These are phyloP conservation scores for Erigeron philadelphicus DNA, from an alignment of 140 eudicot species.

Conservation along the genomic window DNA sequence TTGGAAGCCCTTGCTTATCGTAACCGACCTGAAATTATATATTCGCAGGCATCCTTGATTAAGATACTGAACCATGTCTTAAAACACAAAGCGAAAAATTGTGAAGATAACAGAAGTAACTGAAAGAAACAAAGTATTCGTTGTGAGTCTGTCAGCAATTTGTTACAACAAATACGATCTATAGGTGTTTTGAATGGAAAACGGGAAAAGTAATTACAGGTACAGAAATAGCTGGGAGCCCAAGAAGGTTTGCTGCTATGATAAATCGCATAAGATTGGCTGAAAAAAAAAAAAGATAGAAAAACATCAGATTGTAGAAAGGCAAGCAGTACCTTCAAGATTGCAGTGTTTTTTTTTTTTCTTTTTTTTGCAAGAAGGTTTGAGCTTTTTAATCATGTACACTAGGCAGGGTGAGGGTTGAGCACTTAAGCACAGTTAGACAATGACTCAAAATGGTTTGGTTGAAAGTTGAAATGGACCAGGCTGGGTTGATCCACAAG, in stretches of 20 bases:
- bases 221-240: conserved; percentile 17
- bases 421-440: too few species aligned
- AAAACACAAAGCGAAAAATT: not conserved
- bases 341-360: too few species aligned
- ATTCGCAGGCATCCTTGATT: not conserved
- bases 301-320: not conserved
- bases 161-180: conserved; percentile 16
- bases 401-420: too few species aligned
- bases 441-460: too few species aligned
- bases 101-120: not conserved
- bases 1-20: conserved; percentile 95
- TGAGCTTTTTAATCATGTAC: not conserved
- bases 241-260: conserved; percentile 59
- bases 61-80: not conserved
- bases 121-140: not conserved
- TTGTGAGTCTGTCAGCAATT: conserved; percentile 3
- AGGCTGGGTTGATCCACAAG: too few species aligned
- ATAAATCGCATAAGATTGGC: conserved; percentile 13
- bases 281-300: conserved; percentile 1
- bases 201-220: conserved; percentile 1
- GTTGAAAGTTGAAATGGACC: too few species aligned
- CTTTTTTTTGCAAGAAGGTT: conserved; percentile 50
- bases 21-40: conserved; percentile 60
- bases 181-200: not conserved
- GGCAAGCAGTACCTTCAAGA: not conserved